Evolutionary conservation across 2,329 filamentous ascomycete genomes (phyloP), one percentile per base, ranked within the genome.

Genomic region (Aspergillus versicolor): DNA sequence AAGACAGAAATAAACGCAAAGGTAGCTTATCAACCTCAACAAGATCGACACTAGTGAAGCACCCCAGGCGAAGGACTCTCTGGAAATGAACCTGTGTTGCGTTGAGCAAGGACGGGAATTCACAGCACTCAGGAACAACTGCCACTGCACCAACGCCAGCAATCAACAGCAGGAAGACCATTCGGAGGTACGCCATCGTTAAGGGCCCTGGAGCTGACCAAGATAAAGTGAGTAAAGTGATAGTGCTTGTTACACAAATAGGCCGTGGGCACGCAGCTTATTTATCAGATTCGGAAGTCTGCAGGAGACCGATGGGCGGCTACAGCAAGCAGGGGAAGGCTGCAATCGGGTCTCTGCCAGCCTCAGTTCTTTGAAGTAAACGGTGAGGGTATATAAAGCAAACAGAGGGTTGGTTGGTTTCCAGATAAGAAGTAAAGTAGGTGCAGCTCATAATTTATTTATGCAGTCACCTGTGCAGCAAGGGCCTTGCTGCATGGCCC

Each of bases 31-130:
- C 12, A 15, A 75, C 75, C 57, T 70, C 75, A 44, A 85, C 83
- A 17, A 87, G 70, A 56, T 86, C 81, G n/a, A 81, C 78, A 63
- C 82, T 85, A 1, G 78, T 83, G 60, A 83, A 86, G n/a, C 75
- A 70, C 3, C 77, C 77, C 17, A 70, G 69, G 44, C 79, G 74
- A 9, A 86, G 70, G 2, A 83, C 83, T 41, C 68, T 64, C 24
- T 74, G 69, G 21, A 86, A 71, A 22, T 84, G 77, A 44, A 84
- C 81, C 2, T 76, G 73, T 0, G 79, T 81, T 12, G 78, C 82
- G 62, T 84, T 76, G 17, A 83, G 71, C 30, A 86, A 70, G 7
- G 69, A 64, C 11, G 74, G 74, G 55, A 69, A 71, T n/a, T 30
- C 42, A 27, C 66, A 67, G 15, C 15, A 24, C 24, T 13, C 4